Evolutionary conservation across 2,329 filamentous ascomycete genomes (phyloP).

Genomic region (Aureobasidium sp.): DNA sequence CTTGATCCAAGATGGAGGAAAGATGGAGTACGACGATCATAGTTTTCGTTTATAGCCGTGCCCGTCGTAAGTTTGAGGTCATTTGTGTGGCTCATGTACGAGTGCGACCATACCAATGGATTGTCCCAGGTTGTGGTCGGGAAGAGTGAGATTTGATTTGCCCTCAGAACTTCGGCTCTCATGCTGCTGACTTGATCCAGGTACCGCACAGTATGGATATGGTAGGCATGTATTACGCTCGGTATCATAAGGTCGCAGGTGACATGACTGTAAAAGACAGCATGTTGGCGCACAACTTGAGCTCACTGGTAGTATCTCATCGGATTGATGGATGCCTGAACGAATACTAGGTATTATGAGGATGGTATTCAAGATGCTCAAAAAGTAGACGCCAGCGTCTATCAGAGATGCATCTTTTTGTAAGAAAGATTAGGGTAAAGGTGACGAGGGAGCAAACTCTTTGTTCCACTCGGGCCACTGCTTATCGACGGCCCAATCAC

Average conservation of each 20-base stretch:
- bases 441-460: conserved; percentile 14
- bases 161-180: not conserved
- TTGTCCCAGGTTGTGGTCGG: not conserved
- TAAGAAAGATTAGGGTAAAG: not conserved
- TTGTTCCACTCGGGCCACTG: conserved; percentile 24
- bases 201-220: not conserved
- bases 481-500: conserved; percentile 26
- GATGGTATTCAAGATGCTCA: not conserved
- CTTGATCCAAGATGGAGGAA: not conserved
- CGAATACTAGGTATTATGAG: too few species aligned
- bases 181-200: not conserved
- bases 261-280: not conserved
- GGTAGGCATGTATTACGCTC: not conserved
- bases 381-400: conserved; percentile 1
- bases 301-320: not conserved
- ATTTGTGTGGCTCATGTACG: not conserved
- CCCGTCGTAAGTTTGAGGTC: not conserved
- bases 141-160: not conserved
- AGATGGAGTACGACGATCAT: not conserved
- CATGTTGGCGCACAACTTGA: not conserved
- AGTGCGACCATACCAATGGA: not conserved
- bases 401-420: not conserved
- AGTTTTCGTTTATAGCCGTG: not conserved
- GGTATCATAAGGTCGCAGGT: not conserved
- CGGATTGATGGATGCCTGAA: not conserved